Base-by-base conservation (phyloP, 2,329 filamentous ascomycete genomes). In the Amphichorda felina region DNA sequence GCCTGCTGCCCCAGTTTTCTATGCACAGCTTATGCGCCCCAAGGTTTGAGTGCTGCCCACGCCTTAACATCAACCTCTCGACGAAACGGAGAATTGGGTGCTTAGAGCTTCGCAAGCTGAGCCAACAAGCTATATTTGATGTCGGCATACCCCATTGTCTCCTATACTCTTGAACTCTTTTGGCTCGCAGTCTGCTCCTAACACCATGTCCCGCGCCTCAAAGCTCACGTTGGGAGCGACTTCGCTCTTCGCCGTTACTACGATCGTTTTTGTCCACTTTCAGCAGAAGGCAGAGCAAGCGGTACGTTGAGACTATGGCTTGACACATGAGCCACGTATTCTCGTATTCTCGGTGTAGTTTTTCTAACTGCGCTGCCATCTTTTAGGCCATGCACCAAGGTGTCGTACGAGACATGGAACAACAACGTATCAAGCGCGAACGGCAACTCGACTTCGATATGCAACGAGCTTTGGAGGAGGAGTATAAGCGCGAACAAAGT, bases 401-500 rank as follows among this genome's bases (percentile, higher is more conserved):
- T 30, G 91, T 98, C 29, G 66, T 96, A 44, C 83, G 89, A 43
- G 91, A 98, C 52, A 82, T 95, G 69, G 89, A 96, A 53, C 86
- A 93, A 53, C 88, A 94, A 55, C 78, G 83, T 31, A 56, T 95
- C 45, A 95, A 95, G 63, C 73, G 75, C 45, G 91, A 98, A 57
- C 79, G 91, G 40, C 84, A 93, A 56, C 75, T 87, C 35, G 91
- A 98, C 54, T 98, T 98, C 51, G 88, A 96, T 44, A 76, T 94
- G 73, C 91, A 98, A 55, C 74, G 70, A 43, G 73, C 72, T 6
- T 65, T 98, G 33, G 88, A 96, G 61, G 74, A 81, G 49, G 84
- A 98, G 56, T 96, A 95, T 58, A 79, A 80, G 55, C 89, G 89
- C 56, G 68, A 87, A 22, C 91, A 98, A 62, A 82, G 66, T 4